These are phyloP conservation scores for Fusarium udum DNA, from an alignment of 2,329 filamentous ascomycete genomes.

Conservation along the genomic window DNA sequence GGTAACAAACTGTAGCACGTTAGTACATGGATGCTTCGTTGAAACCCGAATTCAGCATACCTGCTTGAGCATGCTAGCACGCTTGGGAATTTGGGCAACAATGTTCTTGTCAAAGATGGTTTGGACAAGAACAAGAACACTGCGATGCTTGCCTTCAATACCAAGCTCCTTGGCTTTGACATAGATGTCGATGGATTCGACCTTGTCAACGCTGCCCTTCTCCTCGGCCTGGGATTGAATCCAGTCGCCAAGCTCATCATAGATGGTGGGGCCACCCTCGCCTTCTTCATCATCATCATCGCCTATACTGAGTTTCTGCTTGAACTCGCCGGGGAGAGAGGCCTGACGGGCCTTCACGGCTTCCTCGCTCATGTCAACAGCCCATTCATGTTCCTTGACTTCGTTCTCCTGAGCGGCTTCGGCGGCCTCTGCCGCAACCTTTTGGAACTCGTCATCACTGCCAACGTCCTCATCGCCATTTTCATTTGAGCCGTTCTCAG, in stretches of 20 bases:
- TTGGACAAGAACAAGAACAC: slow-evolving; percentile 89
- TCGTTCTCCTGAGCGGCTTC: slow-evolving; percentile 63
- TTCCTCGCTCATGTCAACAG: slow-evolving; percentile 94
- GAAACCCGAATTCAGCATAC: slow-evolving; percentile 53
- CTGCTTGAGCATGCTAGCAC: slow-evolving; percentile 89
- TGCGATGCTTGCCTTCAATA: slow-evolving; percentile 94
- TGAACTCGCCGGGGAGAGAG: slow-evolving; percentile 92
- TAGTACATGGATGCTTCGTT: slow-evolving; percentile 35
- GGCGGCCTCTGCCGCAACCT: slow-evolving; percentile 72
- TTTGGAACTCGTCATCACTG: slow-evolving; percentile 92
- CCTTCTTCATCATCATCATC: slow-evolving; percentile 85
- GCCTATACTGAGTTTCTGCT: slow-evolving; percentile 86
- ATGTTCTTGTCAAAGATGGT: slow-evolving; percentile 94
- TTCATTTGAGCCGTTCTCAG: slow-evolving; percentile 60
- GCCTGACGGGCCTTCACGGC: slow-evolving; percentile 94
- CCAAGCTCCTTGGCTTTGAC: slow-evolving; percentile 96
- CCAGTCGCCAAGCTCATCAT: slow-evolving; percentile 94
- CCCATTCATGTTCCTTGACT: slow-evolving; percentile 90
- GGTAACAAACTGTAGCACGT: slow-evolving; percentile 71
- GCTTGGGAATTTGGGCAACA: slow-evolving; percentile 83
- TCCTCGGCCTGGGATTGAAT: slow-evolving; percentile 77
- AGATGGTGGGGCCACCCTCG: slow-evolving; percentile 78
- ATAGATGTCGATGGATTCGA: slow-evolving; percentile 92
- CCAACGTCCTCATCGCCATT: slow-evolving; percentile 70
- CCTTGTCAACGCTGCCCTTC: slow-evolving; percentile 77